Evolutionary conservation across 2,329 filamentous ascomycete genomes (phyloP), one percentile per base, ranked within the genome.

Genomic region (Ceratocystiopsis brevicomis): DNA sequence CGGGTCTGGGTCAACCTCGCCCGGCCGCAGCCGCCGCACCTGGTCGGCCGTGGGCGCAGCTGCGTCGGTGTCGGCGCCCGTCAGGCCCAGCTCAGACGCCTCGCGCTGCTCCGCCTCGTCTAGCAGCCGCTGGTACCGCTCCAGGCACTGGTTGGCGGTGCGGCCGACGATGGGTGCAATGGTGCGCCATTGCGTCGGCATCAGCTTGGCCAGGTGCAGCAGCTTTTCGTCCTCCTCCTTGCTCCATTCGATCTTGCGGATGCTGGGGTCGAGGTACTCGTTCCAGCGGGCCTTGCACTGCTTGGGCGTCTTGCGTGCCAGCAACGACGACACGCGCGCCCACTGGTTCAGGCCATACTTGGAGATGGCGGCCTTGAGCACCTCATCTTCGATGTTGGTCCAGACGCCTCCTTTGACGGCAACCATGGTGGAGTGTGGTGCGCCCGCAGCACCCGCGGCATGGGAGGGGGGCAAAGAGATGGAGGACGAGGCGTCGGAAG

Each of bases 281-380:
- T 80, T 78, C 90, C 90, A 98, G 65, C 90, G 74, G 48, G 90
- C 88, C 66, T 98, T 98, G 76, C 90, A 98, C 66, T 98, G 90
- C 66, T 98, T 98, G 42, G 90, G 79, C 32, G 90, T 96, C 63
- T 98, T 98, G 56, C 92, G 84, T 58, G 88, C 88, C 51, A 98
- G 78, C 51, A 98, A 75, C 46, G 90, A 96, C 44, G 90, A 95
- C 50, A 96, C 90, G 61, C 90, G 88, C 58, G 90, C 88, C 90
- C 90, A 98, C 64, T 98, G 90, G 57, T 94, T 90, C 48, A 94
- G 71, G 41, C 86, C 86, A 69, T 94, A 94, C 61, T 94, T 94
- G 53, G 83, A 90, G 50, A 93, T 85, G 46, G 82, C 81, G 45
- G 86, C 87, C 64, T 96, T 95, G 64, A 98, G 81, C 56, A 96